Evolutionary conservation across 257 asterid species (phyloP).

Genomic region (Catharanthus roseus): DNA sequence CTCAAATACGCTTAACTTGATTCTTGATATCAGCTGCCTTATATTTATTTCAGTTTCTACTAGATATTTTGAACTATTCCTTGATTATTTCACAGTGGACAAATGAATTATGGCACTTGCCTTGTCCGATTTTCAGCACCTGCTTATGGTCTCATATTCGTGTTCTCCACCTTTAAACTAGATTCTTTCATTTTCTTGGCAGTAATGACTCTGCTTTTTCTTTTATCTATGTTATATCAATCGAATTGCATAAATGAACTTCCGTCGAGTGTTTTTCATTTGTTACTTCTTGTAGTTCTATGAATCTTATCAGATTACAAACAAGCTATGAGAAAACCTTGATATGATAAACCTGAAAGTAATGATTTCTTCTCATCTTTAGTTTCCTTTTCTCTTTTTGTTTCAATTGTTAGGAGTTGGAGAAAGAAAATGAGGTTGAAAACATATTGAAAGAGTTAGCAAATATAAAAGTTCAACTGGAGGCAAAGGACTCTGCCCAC

Average conservation of each 20-base stretch:
- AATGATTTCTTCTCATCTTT: neutral
- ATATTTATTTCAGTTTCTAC: too few species aligned
- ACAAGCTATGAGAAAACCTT: slow-evolving; percentile 3
- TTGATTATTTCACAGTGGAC: too few species aligned
- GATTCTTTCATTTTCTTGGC: neutral
- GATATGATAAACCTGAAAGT: neutral
- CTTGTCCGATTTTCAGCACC: neutral
- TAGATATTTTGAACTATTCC: neutral
- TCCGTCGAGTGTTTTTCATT: neutral
- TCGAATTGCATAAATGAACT: neutral
- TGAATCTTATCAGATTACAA: neutral
- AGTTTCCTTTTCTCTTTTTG: neutral
- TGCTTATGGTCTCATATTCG: too few species aligned
- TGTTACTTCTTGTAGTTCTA: neutral
- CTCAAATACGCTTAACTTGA: neutral
- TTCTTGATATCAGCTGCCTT: too few species aligned
- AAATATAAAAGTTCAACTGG: slow-evolving; percentile 35
- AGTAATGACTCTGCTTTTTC: neutral
- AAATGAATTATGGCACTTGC: neutral
- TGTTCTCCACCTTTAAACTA: neutral
- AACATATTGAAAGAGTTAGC: slow-evolving; percentile 42
- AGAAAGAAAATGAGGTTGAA: slow-evolving; percentile 28
- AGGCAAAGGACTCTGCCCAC: slow-evolving; percentile 49
- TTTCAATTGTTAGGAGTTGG: slow-evolving; percentile 23
- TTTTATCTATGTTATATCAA: neutral